Evolutionary conservation across 352 stramenopile species (phyloP).

Genomic region (Pythium chondricola): DNA sequence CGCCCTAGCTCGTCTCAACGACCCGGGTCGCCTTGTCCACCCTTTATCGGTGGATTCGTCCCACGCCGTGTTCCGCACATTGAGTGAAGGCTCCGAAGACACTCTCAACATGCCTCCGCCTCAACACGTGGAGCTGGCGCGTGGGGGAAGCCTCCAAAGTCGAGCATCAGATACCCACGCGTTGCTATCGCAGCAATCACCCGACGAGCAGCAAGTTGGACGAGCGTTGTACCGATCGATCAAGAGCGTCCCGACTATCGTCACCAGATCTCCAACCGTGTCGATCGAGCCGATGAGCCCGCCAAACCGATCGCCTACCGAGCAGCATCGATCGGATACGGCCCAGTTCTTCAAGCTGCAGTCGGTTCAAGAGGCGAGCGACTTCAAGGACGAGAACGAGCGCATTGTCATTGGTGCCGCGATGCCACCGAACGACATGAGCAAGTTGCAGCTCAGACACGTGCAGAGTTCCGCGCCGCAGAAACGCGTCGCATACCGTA

Average conservation of each 20-base stretch:
- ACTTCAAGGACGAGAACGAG: too few species aligned
- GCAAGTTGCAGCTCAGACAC: background rate
- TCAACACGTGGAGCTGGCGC: constrained; percentile 11
- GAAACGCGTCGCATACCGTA: constrained; percentile 10
- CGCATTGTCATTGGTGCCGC: constrained; percentile 1
- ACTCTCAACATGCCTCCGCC: constrained; percentile 4
- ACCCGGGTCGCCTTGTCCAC: background rate
- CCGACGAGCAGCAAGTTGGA: too few species aligned
- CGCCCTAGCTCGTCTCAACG: constrained; percentile 8
- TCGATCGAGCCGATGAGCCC: too few species aligned
- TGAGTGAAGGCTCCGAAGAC: constrained; percentile 14
- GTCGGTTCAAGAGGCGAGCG: constrained; percentile 9
- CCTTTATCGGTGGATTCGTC: too few species aligned
- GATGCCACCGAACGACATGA: constrained; percentile 7
- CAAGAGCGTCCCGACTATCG: too few species aligned
- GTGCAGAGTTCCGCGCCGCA: constrained; percentile 10
- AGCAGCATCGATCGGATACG: too few species aligned
- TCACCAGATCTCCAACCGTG: too few species aligned
- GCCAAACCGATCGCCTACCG: too few species aligned
- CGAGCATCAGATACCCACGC: background rate
- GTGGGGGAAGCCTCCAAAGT: background rate
- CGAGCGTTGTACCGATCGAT: too few species aligned
- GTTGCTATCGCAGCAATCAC: too few species aligned
- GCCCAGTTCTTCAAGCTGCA: constrained; percentile 6
- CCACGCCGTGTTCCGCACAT: constrained; percentile 7